Evolutionary conservation across 441 rosid genomes (phyloP), one percentile per base, ranked within the genome.

Genomic region (Capsella rubella): DNA sequence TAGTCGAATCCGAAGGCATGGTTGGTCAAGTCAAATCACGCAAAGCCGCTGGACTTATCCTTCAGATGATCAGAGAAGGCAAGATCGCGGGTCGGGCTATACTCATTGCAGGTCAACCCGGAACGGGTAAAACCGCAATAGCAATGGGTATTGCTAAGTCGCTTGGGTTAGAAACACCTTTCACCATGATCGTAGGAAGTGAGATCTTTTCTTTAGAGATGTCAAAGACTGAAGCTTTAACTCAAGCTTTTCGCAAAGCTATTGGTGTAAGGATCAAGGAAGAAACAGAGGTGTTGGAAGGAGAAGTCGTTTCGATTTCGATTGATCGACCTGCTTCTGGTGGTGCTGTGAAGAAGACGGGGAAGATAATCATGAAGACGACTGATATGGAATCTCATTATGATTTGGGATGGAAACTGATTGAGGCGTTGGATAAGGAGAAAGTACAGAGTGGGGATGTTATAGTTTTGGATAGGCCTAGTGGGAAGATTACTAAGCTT

Each of bases 161-260:
- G 8, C 39, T 55, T 31, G 60, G 60, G n/a, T 8, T 7, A 31
- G 60, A 55, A n/a, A 55, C 39, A 4, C 60, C 39, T 1, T 55
- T 55, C 40, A n/a, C 25, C 4, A 55, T 31, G 60, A 55, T 55
- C 6, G 1, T 25, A 31, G 60, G 60, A 55, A 55, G 60, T 2
- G 60, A 31, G 59, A 31, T 54, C 0, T 54, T 29, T 4, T 54
- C 59, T 6, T 32, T 55, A 55, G 60, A 31, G 40, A 55, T 55
- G 60, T 55, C 60, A 31, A 31, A 55, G 40, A 55, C 39, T 55
- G 60, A 55, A 55, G 40, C 60, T 31, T 55, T 31, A n/a, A 55
- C 60, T 55, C 60, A 55, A 31, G 39, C 60, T n/a, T 55, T 55
- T n/a, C 40, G 60, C 31, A 55, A 55, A 55, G 21, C 40, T 8